phyloP scores from a whole-genome alignment of 2,329 filamentous ascomycete genomes.

The Exophiala calicioides region DNA sequence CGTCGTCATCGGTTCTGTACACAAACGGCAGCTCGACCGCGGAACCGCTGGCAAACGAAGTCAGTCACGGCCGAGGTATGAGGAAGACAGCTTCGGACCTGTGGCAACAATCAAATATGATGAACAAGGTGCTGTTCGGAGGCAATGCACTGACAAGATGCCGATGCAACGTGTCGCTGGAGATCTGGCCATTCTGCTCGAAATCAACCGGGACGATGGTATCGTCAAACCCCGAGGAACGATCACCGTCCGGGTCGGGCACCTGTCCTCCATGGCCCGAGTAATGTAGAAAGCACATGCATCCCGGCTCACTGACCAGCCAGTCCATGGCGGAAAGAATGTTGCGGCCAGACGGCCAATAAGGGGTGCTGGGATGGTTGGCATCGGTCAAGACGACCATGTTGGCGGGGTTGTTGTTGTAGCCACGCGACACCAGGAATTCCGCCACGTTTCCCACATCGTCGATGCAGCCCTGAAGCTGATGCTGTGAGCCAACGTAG shows the following conservation, averaged over 20 bases:
- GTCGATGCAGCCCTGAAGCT: conserved; percentile 51
- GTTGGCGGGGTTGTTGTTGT: conserved; percentile 42
- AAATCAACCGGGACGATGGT: conserved; percentile 59
- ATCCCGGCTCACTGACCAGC: conserved; percentile 46
- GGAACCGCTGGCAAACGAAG: conserved; percentile 48
- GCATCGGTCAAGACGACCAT: conserved; percentile 50
- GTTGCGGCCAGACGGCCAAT: conserved; percentile 46
- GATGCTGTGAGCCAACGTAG: conserved; percentile 47
- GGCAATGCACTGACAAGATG: conserved; percentile 42
- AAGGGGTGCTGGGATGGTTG: conserved; percentile 49
- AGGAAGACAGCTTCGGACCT: conserved; percentile 27
- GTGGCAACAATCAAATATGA: conserved; percentile 63
- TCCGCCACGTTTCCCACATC: conserved; percentile 53
- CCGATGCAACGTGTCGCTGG: conserved; percentile 44
- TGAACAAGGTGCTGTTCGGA: conserved; percentile 36
- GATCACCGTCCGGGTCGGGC: conserved; percentile 34
- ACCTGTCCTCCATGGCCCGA: conserved; percentile 61
- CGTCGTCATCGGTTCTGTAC: conserved; percentile 58
- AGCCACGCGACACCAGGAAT: conserved; percentile 48
- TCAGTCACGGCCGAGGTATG: not conserved
- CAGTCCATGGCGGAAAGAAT: conserved; percentile 58
- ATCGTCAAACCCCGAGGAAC: conserved; percentile 44
- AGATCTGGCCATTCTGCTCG: conserved; percentile 54
- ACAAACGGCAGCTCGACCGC: conserved; percentile 61
- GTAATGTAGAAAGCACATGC: conserved; percentile 55